phyloP scores from a whole-genome alignment of 345 rosid species.

The Odontarrhena argentea region DNA sequence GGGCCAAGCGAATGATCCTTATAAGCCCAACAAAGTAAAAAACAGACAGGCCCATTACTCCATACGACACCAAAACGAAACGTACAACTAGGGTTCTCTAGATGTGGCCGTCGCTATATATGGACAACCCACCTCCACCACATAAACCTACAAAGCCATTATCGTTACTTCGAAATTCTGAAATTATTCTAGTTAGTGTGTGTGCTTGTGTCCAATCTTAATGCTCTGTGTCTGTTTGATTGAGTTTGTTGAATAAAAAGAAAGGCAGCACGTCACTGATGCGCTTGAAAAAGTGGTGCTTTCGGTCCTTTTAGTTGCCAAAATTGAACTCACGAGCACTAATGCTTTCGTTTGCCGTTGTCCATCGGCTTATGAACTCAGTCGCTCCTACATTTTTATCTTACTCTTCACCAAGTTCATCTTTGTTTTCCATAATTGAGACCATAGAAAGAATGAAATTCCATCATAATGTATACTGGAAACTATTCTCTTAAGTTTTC shows the following conservation, averaged over 20 bases:
- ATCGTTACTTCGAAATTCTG: background rate
- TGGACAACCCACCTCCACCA: background rate
- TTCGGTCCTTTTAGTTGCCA: conserved; percentile 48
- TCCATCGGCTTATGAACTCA: conserved; percentile 39
- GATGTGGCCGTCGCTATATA: conserved; percentile 22
- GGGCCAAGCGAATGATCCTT: background rate
- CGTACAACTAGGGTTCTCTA: conserved; percentile 22
- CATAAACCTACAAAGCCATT: background rate
- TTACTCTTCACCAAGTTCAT: background rate
- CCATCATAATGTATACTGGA: background rate
- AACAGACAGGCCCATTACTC: background rate
- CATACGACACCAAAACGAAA: background rate
- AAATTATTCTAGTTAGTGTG: background rate
- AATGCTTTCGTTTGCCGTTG: conserved; percentile 41
- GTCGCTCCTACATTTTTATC: conserved; percentile 29
- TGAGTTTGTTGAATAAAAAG: background rate
- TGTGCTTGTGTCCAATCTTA: background rate
- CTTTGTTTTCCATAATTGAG: background rate
- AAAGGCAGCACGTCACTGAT: conserved; percentile 44
- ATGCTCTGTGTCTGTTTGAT: background rate
- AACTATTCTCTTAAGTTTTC: background rate
- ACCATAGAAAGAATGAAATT: background rate
- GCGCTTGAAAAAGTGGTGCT: conserved; percentile 46
- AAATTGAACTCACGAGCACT: conserved; percentile 38
- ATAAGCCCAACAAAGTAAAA: background rate